Conservation (phyloP, 2,329 filamentous ascomycete genomes). For the Aspergillus quadricinctus region DNA sequence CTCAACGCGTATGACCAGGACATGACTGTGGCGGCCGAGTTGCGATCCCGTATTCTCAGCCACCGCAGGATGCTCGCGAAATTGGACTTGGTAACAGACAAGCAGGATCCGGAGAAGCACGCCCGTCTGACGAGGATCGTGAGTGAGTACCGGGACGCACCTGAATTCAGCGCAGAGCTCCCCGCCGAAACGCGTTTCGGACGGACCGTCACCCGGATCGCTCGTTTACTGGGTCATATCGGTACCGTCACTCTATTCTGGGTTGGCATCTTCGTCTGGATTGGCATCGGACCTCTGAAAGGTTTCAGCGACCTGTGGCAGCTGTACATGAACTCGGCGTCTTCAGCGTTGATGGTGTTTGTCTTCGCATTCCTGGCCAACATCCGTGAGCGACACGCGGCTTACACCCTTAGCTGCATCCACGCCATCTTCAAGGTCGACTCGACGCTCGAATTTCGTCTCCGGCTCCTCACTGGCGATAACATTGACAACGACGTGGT, state of each 20-base stretch:
- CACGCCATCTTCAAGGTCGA: conserved; percentile 19
- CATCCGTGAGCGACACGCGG: conserved; percentile 17
- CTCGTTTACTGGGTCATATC: not conserved
- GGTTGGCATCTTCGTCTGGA: conserved; percentile 1
- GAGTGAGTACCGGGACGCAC: not conserved
- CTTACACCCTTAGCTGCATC: conserved; percentile 11
- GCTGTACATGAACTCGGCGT: conserved; percentile 35
- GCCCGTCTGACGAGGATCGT: not conserved
- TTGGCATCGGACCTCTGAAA: not conserved
- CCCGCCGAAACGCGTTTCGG: conserved; percentile 18
- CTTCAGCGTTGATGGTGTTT: conserved; percentile 41
- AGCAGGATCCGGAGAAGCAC: not conserved
- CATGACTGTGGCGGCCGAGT: conserved; percentile 7
- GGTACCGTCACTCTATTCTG: conserved; percentile 1
- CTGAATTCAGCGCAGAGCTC: conserved; percentile 22
- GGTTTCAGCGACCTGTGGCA: conserved; percentile 2
- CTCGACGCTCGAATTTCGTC: conserved; percentile 10
- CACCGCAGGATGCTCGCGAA: conserved; percentile 5
- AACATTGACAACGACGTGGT: conserved; percentile 29
- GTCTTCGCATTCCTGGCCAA: conserved; percentile 25
- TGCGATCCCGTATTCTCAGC: conserved; percentile 8
- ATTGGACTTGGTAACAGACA: not conserved
- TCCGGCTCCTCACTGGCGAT: conserved; percentile 15
- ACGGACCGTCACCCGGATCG: not conserved
- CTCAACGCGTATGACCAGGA: conserved; percentile 14